Percentiles rank a stretch among this genome's conserved stretches.
These are phyloP conservation scores for Aspergillus incahuasiensis DNA, from an alignment of 495 filamentous ascomycete species.

Conservation along the genomic window DNA sequence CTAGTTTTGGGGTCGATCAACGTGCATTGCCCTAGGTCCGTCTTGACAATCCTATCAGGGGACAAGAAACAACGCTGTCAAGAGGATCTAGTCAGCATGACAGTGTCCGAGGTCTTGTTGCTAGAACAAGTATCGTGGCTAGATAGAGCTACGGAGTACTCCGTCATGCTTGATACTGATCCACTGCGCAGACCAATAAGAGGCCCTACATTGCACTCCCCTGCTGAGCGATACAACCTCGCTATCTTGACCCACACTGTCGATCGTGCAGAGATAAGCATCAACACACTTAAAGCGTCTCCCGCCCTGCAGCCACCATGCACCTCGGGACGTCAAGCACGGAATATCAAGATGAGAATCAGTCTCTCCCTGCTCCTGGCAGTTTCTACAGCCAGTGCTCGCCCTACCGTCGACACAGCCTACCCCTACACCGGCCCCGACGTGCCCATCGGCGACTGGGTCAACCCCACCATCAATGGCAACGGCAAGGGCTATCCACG, in stretches of 20 bases:
- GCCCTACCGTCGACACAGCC: constrained; percentile 16
- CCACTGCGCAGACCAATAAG: too few relatives aligned
- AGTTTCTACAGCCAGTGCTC: constrained; percentile 21
- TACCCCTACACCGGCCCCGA: constrained; percentile 46
- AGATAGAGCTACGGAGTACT: too few relatives aligned
- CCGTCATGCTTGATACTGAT: too few relatives aligned
- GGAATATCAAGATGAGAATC: neutral
- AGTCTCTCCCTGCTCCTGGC: constrained; percentile 11
- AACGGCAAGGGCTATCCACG: constrained; percentile 50
- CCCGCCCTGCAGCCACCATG: neutral
- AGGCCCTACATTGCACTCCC: too few relatives aligned
- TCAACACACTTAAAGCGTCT: neutral
- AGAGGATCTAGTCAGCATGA: too few relatives aligned
- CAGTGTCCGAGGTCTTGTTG: too few relatives aligned
- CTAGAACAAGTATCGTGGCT: too few relatives aligned
- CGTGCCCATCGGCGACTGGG: constrained; percentile 48
- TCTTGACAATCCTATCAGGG: too few relatives aligned
- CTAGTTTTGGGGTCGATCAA: too few relatives aligned
- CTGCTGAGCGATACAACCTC: neutral
- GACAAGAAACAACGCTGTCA: too few relatives aligned
- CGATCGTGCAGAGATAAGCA: neutral
- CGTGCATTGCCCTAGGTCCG: too few relatives aligned
- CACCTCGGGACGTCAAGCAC: neutral
- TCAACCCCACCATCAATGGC: constrained; percentile 45
- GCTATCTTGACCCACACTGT: neutral